Percentiles rank a stretch among this genome's conserved stretches.
Conservation (phyloP, 2,329 filamentous ascomycete genomes). For the Harringtonia lauricola region DNA sequence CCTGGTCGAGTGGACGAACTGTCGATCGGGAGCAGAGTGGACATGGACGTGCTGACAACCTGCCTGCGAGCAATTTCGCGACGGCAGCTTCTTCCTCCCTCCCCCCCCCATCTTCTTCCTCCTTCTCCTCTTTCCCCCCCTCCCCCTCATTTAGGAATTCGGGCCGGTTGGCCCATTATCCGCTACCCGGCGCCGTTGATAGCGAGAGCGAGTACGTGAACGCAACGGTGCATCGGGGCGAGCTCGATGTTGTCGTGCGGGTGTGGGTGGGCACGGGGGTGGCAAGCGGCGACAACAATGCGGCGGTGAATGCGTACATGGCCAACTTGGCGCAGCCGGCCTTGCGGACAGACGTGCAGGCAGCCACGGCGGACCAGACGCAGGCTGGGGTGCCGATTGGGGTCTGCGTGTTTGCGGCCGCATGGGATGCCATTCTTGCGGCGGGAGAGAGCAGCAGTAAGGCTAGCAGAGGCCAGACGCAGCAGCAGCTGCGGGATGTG, state of each 20-base stretch:
- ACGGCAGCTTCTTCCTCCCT: too few relatives aligned
- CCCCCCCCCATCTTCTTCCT: neutral
- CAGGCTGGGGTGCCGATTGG: conserved; percentile 35
- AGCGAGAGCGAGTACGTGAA: conserved; percentile 12
- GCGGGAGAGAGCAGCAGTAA: neutral
- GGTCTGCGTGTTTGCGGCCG: conserved; percentile 35
- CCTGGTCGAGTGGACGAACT: too few relatives aligned
- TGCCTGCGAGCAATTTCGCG: too few relatives aligned
- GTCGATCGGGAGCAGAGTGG: too few relatives aligned
- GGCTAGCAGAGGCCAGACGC: neutral
- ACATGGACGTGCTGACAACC: too few relatives aligned
- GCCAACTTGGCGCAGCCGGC: conserved; percentile 23
- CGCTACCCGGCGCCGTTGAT: conserved; percentile 2
- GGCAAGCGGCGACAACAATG: conserved; percentile 18
- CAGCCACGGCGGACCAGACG: conserved; percentile 37
- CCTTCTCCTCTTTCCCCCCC: neutral
- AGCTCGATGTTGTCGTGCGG: conserved; percentile 17
- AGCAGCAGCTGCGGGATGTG: conserved; percentile 37
- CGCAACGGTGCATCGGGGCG: conserved; percentile 16
- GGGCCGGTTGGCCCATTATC: conserved; percentile 6
- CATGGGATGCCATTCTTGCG: conserved; percentile 38
- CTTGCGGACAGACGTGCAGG: conserved; percentile 27
- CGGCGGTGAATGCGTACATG: conserved; percentile 36
- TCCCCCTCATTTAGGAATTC: neutral
- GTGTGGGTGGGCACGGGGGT: conserved; percentile 37